Evolutionary conservation across 2,329 filamentous ascomycete genomes (phyloP).

Genomic region (Ramularia endophylla): DNA sequence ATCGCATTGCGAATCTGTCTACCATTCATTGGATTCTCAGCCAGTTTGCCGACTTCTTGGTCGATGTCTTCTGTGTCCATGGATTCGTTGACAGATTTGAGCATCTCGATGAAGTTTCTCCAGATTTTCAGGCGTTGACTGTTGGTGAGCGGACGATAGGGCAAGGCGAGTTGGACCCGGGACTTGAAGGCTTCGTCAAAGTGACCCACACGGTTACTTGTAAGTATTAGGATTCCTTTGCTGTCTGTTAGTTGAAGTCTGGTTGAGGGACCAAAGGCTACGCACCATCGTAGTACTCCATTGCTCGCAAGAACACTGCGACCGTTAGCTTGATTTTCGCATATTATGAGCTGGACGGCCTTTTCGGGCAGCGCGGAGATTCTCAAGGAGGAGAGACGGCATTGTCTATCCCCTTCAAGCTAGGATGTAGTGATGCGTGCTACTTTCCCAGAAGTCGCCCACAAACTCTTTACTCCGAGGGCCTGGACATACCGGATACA

Average conservation of each 20-base stretch:
- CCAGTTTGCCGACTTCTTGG: not conserved
- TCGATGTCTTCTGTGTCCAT: not conserved
- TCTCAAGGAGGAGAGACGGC: too few relatives aligned
- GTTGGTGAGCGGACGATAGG: slow-evolving; percentile 37
- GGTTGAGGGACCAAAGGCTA: too few relatives aligned
- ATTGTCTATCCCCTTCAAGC: too few relatives aligned
- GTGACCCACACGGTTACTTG: slow-evolving; percentile 38
- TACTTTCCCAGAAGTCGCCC: too few relatives aligned
- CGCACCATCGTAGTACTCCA: slow-evolving; percentile 36
- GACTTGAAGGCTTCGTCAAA: slow-evolving; percentile 44
- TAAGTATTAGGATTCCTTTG: slow-evolving; percentile 44
- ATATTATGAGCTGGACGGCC: slow-evolving; percentile 43
- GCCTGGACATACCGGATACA: too few relatives aligned
- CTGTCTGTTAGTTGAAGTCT: too few relatives aligned
- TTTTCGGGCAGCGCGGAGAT: slow-evolving; percentile 36
- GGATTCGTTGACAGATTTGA: not conserved
- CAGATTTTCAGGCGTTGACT: slow-evolving; percentile 37
- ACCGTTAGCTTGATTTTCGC: too few relatives aligned
- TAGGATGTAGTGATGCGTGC: too few relatives aligned
- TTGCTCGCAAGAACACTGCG: slow-evolving; percentile 34
- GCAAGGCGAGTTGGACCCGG: slow-evolving; percentile 41
- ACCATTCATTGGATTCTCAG: not conserved
- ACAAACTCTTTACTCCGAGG: too few relatives aligned
- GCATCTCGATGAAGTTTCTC: slow-evolving; percentile 44
- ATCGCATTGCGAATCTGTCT: slow-evolving; percentile 1